phyloP scores from a whole-genome alignment of 139 green algal genomes.

The Yamagishiella unicocca region DNA sequence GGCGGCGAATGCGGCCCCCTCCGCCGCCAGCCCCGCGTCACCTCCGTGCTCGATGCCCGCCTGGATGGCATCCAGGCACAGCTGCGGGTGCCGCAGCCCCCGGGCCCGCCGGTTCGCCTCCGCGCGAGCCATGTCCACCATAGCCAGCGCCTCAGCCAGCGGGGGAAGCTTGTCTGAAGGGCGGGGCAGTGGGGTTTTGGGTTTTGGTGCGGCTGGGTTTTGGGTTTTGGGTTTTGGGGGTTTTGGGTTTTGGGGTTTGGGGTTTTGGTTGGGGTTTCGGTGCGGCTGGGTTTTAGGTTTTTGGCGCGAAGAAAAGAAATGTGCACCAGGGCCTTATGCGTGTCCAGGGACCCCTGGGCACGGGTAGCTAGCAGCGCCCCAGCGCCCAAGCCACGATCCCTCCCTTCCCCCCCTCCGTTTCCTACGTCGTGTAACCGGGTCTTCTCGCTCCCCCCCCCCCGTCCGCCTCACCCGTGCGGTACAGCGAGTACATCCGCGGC shows the following conservation, averaged over 20 bases:
- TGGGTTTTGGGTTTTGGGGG: no score
- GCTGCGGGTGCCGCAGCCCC: conserved; percentile 88
- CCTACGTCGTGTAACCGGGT: no score
- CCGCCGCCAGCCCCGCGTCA: conserved; percentile 81
- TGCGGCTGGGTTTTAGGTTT: no score
- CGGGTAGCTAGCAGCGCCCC: no score
- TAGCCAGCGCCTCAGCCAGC: conserved; percentile 79
- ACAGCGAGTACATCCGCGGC: conserved; percentile 69
- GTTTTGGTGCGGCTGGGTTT: no score
- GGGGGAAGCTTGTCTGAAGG: conserved; percentile 82
- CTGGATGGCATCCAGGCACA: conserved; percentile 91
- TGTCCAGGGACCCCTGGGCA: conserved; percentile 80
- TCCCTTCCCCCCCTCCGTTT: no score
- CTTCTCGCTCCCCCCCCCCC: no score
- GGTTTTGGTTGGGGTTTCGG: no score
- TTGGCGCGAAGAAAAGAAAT: conserved; percentile 99
- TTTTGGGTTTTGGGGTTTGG: no score
- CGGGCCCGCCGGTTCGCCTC: conserved; percentile 72
- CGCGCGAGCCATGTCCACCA: conserved; percentile 87
- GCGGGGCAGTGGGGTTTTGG: no score
- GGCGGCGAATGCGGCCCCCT: conserved; percentile 82
- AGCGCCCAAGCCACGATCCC: neutral
- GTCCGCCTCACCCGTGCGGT: conserved; percentile 52
- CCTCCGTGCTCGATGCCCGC: conserved; percentile 87
- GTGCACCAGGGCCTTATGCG: conserved; percentile 96